A percentile compares a stretch with the other conserved stretches of the same genome.
phyloP scores from a whole-genome alignment of 2,329 filamentous ascomycete species.

The Orbilia javanica region DNA sequence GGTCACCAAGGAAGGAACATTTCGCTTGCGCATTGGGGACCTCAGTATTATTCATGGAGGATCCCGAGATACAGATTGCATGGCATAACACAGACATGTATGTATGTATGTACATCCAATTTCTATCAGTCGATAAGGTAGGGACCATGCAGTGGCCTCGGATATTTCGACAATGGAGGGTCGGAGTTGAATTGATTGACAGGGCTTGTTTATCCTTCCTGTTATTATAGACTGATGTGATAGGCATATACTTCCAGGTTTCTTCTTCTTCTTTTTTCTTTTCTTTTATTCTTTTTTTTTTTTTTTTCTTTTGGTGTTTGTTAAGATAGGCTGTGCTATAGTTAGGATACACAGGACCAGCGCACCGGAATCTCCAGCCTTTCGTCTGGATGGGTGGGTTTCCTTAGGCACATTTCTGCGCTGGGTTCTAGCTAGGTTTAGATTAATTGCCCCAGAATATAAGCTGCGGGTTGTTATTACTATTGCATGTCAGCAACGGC shows the following conservation, averaged over 20 bases:
- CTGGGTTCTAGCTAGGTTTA: slow-evolving; percentile 11
- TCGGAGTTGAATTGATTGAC: slow-evolving; percentile 29
- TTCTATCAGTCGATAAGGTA: slow-evolving; percentile 6
- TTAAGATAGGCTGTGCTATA: slow-evolving; percentile 12
- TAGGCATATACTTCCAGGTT: slow-evolving; percentile 5
- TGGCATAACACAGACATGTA: not conserved
- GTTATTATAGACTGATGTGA: not conserved
- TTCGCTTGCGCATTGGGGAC: too few relatives aligned
- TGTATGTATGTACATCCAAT: not conserved
- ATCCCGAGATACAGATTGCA: not conserved
- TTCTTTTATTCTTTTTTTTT: too few relatives aligned
- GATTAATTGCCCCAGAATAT: slow-evolving; percentile 42
- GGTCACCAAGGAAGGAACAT: too few relatives aligned
- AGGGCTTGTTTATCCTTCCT: slow-evolving; percentile 26
- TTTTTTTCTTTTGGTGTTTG: not conserved
- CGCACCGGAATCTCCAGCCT: slow-evolving; percentile 26
- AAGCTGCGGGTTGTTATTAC: slow-evolving; percentile 40
- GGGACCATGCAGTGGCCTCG: not conserved
- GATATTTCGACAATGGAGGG: slow-evolving; percentile 31
- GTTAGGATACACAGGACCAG: slow-evolving; percentile 17
- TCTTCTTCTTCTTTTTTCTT: too few relatives aligned
- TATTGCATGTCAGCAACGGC: slow-evolving; percentile 39
- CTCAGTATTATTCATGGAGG: slow-evolving; percentile 6
- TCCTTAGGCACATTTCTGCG: not conserved
- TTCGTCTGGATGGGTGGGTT: not conserved